Evolutionary conservation across 768 basidiomycete species (phyloP).

Genomic region (Boletus rubescentipes): DNA sequence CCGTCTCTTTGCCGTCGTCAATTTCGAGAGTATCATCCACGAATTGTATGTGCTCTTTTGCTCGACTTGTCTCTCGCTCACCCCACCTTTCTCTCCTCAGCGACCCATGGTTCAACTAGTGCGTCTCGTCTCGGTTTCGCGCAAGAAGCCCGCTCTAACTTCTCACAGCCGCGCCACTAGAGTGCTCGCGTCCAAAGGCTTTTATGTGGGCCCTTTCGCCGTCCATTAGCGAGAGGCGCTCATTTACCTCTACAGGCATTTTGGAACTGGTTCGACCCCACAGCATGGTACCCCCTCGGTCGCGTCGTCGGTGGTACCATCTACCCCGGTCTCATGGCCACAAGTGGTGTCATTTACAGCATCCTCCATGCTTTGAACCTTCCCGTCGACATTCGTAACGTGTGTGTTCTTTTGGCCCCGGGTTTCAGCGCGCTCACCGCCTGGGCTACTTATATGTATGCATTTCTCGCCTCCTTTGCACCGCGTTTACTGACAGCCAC

Average conservation of each 20-base stretch:
- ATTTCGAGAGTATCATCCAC: slow-evolving; percentile 99
- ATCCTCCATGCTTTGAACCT: slow-evolving; percentile 83
- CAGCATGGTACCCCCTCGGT: slow-evolving; percentile 98
- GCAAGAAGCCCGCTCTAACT: background rate
- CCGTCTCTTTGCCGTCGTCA: slow-evolving; percentile 94
- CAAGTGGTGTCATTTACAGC: slow-evolving; percentile 96
- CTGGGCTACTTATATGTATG: slow-evolving; percentile 93
- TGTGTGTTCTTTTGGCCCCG: slow-evolving; percentile 95
- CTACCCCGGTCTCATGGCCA: slow-evolving; percentile 98
- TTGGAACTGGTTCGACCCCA: slow-evolving; percentile 99
- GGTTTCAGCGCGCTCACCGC: slow-evolving; percentile 97
- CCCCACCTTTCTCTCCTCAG: slow-evolving; percentile 38
- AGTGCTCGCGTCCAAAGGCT: slow-evolving; percentile 88
- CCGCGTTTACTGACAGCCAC: background rate
- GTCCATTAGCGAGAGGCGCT: background rate
- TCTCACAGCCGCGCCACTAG: slow-evolving; percentile 80
- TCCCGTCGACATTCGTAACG: slow-evolving; percentile 95
- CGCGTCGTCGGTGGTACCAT: slow-evolving; percentile 98
- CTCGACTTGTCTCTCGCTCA: background rate
- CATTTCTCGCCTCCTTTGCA: slow-evolving; percentile 2
- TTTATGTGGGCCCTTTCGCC: slow-evolving; percentile 67
- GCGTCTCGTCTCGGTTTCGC: slow-evolving; percentile 34
- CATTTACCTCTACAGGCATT: slow-evolving; percentile 68
- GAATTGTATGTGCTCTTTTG: slow-evolving; percentile 75
- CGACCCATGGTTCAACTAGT: slow-evolving; percentile 99